Evolutionary conservation across 169 alveolate species (phyloP).

Genomic region (Plasmodium reichenowi): DNA sequence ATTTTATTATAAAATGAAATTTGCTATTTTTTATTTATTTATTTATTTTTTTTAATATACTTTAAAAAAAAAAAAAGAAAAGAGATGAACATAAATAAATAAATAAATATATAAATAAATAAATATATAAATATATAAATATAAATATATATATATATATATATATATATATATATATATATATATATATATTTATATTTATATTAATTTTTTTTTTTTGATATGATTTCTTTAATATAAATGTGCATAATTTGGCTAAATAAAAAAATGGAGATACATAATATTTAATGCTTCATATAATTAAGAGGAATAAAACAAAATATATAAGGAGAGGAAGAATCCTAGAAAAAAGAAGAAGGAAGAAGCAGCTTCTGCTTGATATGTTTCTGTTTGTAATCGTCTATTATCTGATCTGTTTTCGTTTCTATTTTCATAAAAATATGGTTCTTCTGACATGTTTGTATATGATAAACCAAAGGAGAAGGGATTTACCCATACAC

Average conservation of each 20-base stretch:
- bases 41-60: too few relatives aligned
- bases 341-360: constrained; percentile 74
- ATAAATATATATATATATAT: constrained; percentile 2
- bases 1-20: too few relatives aligned
- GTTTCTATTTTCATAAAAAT: constrained; percentile 37
- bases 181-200: background rate
- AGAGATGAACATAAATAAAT: too few relatives aligned
- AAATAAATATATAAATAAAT: background rate
- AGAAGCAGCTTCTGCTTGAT: constrained; percentile 72
- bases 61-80: too few relatives aligned
- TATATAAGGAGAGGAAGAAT: constrained; percentile 56
- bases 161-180: constrained; percentile 2
- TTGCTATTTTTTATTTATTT: too few relatives aligned
- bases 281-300: background rate
- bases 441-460: constrained; percentile 63
- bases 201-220: background rate
- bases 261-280: background rate
- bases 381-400: constrained; percentile 50
- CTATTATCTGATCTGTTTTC: constrained; percentile 32
- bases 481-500: constrained; percentile 68
- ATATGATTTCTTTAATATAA: too few relatives aligned
- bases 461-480: constrained; percentile 70
- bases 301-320: constrained; percentile 70
- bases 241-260: too few relatives aligned
- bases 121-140: constrained; percentile 1